These are phyloP conservation scores for Cyberlindnera mrakii DNA, from an alignment of 805 yeast genomes.

Conservation along the genomic window DNA sequence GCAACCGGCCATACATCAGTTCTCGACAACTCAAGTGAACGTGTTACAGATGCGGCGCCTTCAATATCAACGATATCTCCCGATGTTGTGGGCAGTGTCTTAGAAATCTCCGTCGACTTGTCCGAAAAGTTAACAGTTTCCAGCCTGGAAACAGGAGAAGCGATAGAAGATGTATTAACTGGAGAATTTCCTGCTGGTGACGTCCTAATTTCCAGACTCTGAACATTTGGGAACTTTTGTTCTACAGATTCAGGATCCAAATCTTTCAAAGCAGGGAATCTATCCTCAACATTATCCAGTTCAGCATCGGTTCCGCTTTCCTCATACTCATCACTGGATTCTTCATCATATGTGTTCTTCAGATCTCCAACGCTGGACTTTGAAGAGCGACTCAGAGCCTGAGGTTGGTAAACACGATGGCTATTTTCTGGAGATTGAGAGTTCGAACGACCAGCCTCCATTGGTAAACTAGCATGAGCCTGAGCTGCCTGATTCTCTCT, in stretches of 20 bases:
- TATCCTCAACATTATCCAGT: conserved; percentile 41
- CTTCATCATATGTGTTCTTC: conserved; percentile 1
- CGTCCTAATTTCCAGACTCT: background rate
- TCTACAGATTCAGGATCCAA: conserved; percentile 11
- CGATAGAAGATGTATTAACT: background rate
- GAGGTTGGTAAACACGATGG: conserved; percentile 6
- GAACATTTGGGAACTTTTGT: conserved; percentile 3
- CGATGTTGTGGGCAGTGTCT: background rate
- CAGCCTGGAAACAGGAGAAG: conserved; percentile 1
- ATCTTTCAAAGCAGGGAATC: conserved; percentile 46
- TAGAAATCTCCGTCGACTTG: background rate
- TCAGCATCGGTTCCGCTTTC: conserved; percentile 24
- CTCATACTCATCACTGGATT: conserved; percentile 4
- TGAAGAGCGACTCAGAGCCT: conserved; percentile 17
- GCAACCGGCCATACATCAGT: conserved; percentile 22
- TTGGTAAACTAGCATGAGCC: background rate
- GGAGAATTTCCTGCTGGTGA: too few species aligned
- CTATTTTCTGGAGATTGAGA: background rate
- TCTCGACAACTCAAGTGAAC: conserved; percentile 10
- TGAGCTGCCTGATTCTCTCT: conserved; percentile 14
- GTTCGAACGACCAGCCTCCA: too few species aligned
- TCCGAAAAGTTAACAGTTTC: background rate
- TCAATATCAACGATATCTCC: background rate
- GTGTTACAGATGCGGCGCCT: conserved; percentile 1
- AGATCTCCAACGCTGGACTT: conserved; percentile 23